These are phyloP conservation scores for Meredithiella fracta DNA, from an alignment of 2,329 filamentous ascomycete genomes.

Conservation along the genomic window DNA sequence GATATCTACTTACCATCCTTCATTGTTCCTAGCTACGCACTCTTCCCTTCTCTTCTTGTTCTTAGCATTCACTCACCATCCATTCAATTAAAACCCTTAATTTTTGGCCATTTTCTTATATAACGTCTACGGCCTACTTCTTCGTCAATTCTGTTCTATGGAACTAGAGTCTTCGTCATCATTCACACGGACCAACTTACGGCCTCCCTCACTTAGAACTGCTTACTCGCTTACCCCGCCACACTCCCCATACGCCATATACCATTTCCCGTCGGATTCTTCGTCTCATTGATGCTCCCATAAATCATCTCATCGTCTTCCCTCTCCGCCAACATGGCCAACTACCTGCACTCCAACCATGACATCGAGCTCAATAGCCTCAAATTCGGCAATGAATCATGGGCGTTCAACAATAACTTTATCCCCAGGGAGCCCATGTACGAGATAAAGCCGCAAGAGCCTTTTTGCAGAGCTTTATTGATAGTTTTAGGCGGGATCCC, in stretches of 20 bases:
- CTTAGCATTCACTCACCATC: no score
- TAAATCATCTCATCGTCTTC: not conserved
- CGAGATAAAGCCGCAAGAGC: conserved; percentile 13
- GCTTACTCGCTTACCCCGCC: not conserved
- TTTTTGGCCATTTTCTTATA: no score
- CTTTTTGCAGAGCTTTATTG: conserved; percentile 21
- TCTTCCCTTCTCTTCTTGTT: no score
- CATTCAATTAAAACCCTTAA: no score
- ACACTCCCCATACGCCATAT: not conserved
- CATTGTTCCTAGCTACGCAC: no score
- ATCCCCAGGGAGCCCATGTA: conserved; percentile 14
- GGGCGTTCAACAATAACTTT: conserved; percentile 12
- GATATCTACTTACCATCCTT: no score
- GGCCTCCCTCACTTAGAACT: not conserved
- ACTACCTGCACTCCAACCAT: conserved; percentile 16
- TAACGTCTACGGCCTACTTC: no score
- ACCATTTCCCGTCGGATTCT: not conserved
- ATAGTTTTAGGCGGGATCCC: conserved; percentile 49
- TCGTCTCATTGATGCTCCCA: not conserved
- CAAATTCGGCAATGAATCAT: conserved; percentile 19
- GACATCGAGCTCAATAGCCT: conserved; percentile 41
- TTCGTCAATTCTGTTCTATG: no score
- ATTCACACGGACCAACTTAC: not conserved
- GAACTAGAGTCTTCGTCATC: no score
- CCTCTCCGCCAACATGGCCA: conserved; percentile 20